Evolutionary conservation across 352 stramenopile genomes (phyloP).

Genomic region (Stramenopiles sp.): DNA sequence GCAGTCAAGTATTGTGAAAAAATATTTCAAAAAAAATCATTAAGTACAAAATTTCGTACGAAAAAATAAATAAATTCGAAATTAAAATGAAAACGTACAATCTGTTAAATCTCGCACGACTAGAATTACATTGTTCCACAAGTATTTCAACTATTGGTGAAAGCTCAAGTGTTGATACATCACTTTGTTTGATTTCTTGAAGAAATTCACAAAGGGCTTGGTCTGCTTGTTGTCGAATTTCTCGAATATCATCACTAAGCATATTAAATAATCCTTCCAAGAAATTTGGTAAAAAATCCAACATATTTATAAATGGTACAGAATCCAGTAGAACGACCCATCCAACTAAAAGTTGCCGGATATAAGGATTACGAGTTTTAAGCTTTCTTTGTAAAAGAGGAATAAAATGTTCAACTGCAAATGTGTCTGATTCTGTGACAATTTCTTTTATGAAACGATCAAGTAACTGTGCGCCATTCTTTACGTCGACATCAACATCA

Average conservation of each 20-base stretch:
- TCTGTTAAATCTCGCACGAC: too few relatives aligned
- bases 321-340: conserved; percentile 95
- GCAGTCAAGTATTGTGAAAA: too few relatives aligned
- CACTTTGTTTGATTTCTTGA: background rate
- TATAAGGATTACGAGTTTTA: conserved; percentile 88
- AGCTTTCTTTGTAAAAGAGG: conserved; percentile 96
- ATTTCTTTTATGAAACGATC: conserved; percentile 86
- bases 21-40: too few relatives aligned
- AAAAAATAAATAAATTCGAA: too few relatives aligned
- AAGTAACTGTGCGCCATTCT: conserved; percentile 41
- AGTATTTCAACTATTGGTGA: too few relatives aligned
- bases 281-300: conserved; percentile 76
- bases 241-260: conserved; percentile 84
- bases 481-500: conserved; percentile 95
- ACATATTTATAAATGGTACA: conserved; percentile 93
- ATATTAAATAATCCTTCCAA: conserved; percentile 97
- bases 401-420: conserved; percentile 94
- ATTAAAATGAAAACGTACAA: too few relatives aligned
- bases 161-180: too few relatives aligned
- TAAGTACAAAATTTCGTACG: too few relatives aligned
- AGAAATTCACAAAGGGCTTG: background rate
- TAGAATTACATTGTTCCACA: too few relatives aligned
- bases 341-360: conserved; percentile 78
- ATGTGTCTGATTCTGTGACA: conserved; percentile 75
- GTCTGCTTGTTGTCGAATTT: conserved; percentile 52